A percentile compares a stretch with the other conserved stretches of the same genome.
These are phyloP conservation scores for Syncephalastrum contaminatum DNA, from an alignment of 371 early-diverging fungal species.

Conservation along the genomic window DNA sequence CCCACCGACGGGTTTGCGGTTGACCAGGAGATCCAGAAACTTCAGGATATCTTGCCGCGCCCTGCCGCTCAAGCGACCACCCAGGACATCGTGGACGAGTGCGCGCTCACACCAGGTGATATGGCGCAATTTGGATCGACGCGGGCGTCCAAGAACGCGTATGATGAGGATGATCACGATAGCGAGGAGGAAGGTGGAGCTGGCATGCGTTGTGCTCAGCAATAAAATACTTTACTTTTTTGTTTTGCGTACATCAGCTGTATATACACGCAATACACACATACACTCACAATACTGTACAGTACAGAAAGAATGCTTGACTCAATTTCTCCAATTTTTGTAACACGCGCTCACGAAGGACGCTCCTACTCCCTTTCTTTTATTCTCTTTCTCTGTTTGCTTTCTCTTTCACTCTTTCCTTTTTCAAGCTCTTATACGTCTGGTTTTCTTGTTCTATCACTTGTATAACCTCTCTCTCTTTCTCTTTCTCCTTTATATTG, in stretches of 20 bases:
- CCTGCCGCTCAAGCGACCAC: slow-evolving; percentile 19
- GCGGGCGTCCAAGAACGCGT: slow-evolving; percentile 32
- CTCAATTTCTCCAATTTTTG: too few relatives aligned
- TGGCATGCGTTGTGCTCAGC: slow-evolving; percentile 85
- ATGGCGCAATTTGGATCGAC: slow-evolving; percentile 38
- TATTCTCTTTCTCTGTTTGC: too few relatives aligned
- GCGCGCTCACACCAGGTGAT: slow-evolving; percentile 32
- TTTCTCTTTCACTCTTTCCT: background rate
- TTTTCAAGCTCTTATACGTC: background rate
- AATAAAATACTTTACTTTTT: slow-evolving; percentile 47
- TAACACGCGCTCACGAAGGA: too few relatives aligned
- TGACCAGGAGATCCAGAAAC: slow-evolving; percentile 39
- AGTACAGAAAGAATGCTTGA: too few relatives aligned
- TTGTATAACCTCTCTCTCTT: background rate
- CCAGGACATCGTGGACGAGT: slow-evolving; percentile 51
- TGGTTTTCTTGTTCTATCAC: background rate
- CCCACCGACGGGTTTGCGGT: slow-evolving; percentile 80
- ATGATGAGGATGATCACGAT: slow-evolving; percentile 72
- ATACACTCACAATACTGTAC: too few relatives aligned
- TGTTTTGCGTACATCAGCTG: too few relatives aligned
- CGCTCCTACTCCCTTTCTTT: too few relatives aligned
- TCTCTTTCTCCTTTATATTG: background rate
- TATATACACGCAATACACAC: too few relatives aligned
- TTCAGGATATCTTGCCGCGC: slow-evolving; percentile 56
- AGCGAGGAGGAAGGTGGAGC: slow-evolving; percentile 48